Conservation (phyloP, 2,329 filamentous ascomycete genomes). For the Ramichloridium luteum region DNA sequence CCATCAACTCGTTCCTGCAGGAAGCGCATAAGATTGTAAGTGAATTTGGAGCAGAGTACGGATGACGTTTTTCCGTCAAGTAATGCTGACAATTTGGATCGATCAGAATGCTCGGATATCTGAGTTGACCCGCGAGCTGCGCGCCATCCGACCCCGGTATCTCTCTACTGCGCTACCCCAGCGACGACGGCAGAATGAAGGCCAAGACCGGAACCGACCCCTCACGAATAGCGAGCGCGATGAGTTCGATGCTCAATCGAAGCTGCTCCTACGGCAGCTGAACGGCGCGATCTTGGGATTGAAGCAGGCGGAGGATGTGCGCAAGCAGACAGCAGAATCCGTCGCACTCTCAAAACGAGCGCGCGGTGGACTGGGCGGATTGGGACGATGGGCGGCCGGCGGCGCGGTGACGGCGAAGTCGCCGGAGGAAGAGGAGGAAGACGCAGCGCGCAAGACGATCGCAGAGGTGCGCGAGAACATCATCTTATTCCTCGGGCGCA, state of each 20-base stretch:
- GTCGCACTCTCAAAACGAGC: conserved; percentile 60
- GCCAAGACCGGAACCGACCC: conserved; percentile 33
- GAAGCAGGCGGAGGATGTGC: conserved; percentile 68
- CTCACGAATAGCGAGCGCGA: conserved; percentile 75
- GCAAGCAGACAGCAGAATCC: conserved; percentile 60
- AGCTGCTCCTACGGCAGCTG: conserved; percentile 72
- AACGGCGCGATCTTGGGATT: conserved; percentile 70
- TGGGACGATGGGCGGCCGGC: conserved; percentile 56
- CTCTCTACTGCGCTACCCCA: conserved; percentile 63
- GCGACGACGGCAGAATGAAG: conserved; percentile 28
- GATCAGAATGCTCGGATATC: conserved; percentile 79
- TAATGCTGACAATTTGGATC: conserved; percentile 17
- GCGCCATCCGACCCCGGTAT: conserved; percentile 76
- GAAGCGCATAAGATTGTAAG: conserved; percentile 84
- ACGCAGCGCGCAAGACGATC: conserved; percentile 54
- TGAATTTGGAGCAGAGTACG: too few species aligned
- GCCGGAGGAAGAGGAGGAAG: conserved; percentile 58
- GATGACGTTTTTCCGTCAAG: too few species aligned
- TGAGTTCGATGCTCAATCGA: conserved; percentile 76
- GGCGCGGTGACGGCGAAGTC: conserved; percentile 41
- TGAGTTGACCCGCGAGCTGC: conserved; percentile 67
- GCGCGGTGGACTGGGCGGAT: conserved; percentile 48
- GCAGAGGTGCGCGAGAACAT: conserved; percentile 68
- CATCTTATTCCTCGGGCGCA: conserved; percentile 66
- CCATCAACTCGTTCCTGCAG: conserved; percentile 75